phyloP scores from a whole-genome alignment of 2,329 filamentous ascomycete genomes.

The Fusarium sp. region DNA sequence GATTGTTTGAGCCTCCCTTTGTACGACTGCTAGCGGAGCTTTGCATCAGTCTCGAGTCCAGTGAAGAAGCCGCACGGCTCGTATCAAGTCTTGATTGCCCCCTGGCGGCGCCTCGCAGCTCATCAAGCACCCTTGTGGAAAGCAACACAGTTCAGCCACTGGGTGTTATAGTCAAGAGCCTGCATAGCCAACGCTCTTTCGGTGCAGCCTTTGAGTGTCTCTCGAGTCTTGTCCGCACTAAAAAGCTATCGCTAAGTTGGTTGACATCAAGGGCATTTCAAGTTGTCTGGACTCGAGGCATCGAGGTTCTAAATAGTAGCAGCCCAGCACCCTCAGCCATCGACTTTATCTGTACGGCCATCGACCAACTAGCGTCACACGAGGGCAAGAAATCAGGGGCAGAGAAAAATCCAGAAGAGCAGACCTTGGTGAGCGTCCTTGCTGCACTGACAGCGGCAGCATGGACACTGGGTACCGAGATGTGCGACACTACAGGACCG shows the following conservation, averaged over 20 bases:
- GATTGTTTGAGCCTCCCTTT: conserved; percentile 46
- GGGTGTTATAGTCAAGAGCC: conserved; percentile 27
- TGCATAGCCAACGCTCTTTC: conserved; percentile 9
- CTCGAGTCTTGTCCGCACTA: conserved; percentile 33
- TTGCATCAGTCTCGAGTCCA: conserved; percentile 43
- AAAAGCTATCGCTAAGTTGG: conserved; percentile 39
- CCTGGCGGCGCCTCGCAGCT: conserved; percentile 31
- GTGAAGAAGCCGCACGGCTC: conserved; percentile 46
- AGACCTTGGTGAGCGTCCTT: conserved; percentile 46
- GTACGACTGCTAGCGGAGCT: conserved; percentile 46
- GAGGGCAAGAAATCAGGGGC: neutral
- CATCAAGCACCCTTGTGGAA: conserved; percentile 29
- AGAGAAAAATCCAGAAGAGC: conserved; percentile 31
- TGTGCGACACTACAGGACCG: neutral
- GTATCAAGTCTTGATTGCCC: conserved; percentile 28
- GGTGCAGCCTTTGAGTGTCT: conserved; percentile 41
- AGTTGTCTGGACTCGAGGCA: conserved; percentile 40
- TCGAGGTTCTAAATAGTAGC: conserved; percentile 41
- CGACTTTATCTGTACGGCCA: conserved; percentile 40
- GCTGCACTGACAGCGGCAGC: conserved; percentile 47
- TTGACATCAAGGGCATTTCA: conserved; percentile 42
- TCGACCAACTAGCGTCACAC: conserved; percentile 38
- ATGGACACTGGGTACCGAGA: conserved; percentile 26
- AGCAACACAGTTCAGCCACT: conserved; percentile 38
- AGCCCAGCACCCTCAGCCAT: conserved; percentile 36